Base-by-base conservation (phyloP, 2,329 filamentous ascomycete genomes). In the Pseudocercospora musae region DNA sequence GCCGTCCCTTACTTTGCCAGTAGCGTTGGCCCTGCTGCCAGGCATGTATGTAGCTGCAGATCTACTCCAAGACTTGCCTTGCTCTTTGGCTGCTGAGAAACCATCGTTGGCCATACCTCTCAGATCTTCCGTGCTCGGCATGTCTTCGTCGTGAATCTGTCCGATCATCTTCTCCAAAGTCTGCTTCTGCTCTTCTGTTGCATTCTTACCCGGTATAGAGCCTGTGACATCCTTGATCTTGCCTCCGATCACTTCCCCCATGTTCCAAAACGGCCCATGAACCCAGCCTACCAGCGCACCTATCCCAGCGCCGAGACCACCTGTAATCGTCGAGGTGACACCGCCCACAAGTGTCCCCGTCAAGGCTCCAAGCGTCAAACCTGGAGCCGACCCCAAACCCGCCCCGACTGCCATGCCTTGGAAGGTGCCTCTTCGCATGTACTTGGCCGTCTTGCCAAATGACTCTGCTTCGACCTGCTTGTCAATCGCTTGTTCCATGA, bases 371-470 rank as follows among this genome's bases (percentile, higher is more conserved):
- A 74, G 33, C 3, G 61, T 66, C 5, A 66, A 62, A 20, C 72
- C 72, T 31, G 69, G 66, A 20, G 65, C 68, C 3, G 69, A 66
- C 15, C 73, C 73, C n/a, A 74, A 54, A 0, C 72, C 73, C n/a
- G 67, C 61, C 4, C 73, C 73, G 0, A 70, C 70, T 7, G 65
- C 62, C 57, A 73, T 64, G 46, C 73, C 73, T 62, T 74, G 73
- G 37, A 73, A 71, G 1, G 70, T 65, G 20, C 72, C 72, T 23
- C 68, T 66, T 21, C 64, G 55, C 29, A 73, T 63, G 50, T 72
- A 74, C 56, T 71, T 73, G 13, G 73, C 73, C 2, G 70, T 70
- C 63, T 74, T 74, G 15, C 73, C 73, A 25, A 72, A 73, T 0
- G 69, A 70, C 50, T 74, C 71, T 31, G 73, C 70, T 31, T 69